Base-by-base conservation (phyloP, 306 rosid genomes). In the Mimosa bimucronata region DNA sequence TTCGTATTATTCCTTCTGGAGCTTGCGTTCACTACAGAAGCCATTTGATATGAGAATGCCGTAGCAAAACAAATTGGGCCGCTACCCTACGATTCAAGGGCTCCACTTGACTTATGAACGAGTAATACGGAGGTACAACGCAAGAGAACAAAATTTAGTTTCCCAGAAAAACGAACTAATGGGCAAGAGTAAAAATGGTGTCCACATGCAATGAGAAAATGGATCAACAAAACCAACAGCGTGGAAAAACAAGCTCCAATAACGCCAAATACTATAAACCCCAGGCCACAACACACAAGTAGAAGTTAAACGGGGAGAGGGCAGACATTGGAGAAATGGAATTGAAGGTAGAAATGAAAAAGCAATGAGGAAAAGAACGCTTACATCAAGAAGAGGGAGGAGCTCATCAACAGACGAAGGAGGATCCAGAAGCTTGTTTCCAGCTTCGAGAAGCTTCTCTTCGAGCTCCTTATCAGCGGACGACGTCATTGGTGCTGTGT, bases 311-410 rank as follows among this genome's bases (percentile, higher is more conserved):
- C 15, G 18, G 25, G 23, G n/a, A n/a, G 11, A 16, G 50, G 4
- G 31, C 15, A 40, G 45, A 67, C 73, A 21, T 40, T 12, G 19
- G 23, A 28, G 11, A 55, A 21, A 40, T 23, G 23, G 23, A 74
- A 55, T 66, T 1, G 3, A 7, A 18, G 14, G 40, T 9, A n/a
- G 26, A 25, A 74, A 55, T n/a, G 15, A 30, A 25, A 5, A 5
- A 34, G n/a, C 37, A 21, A 38, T 30, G 15, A 28, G 34, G n/a
- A 28, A 41, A 75, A 40, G 76, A 66, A 30, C 16, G 18, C 83
- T 91, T 91, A 93, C 99, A 72, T 89, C 89, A 42, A 95, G 89
- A 77, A 93, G 88, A 38, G 88, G 77, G 40, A 95, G 92, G 45
- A 95, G 98, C 41, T 93, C 92, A 11, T 88, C 90, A 37, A 82